A percentile compares a stretch with the other conserved stretches of the same genome.
Evolutionary conservation across 2,329 filamentous ascomycete species (phyloP).

Genomic region (Tolypocladium ovalisporum): DNA sequence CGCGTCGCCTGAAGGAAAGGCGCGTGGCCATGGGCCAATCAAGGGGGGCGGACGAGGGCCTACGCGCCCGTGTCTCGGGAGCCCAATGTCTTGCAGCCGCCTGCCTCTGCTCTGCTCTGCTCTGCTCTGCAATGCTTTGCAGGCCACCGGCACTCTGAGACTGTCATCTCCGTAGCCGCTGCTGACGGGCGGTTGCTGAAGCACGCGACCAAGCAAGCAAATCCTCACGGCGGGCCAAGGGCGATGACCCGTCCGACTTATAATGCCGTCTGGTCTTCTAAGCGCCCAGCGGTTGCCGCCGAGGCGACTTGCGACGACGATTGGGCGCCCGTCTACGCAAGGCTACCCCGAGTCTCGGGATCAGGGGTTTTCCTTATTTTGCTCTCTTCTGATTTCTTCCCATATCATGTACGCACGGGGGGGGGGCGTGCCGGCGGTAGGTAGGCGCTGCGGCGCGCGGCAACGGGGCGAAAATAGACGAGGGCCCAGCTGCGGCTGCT

Average conservation of each 20-base stretch:
- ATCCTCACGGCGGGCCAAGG: no score
- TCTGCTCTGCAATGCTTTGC: no score
- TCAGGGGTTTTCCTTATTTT: no score
- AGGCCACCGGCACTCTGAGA: no score
- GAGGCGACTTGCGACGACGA: background rate
- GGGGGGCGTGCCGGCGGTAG: no score
- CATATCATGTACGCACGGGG: no score
- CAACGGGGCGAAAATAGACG: no score
- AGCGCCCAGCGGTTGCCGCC: background rate
- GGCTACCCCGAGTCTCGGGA: background rate
- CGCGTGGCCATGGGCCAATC: background rate
- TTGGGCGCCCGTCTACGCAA: no score
- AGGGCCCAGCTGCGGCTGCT: background rate
- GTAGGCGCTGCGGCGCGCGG: background rate
- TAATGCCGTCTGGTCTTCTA: background rate
- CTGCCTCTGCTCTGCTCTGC: no score
- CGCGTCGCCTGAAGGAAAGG: background rate
- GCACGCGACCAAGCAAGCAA: no score
- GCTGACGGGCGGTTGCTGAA: background rate
- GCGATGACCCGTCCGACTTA: background rate
- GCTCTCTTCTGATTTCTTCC: no score
- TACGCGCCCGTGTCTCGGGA: background rate
- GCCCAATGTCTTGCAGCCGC: background rate
- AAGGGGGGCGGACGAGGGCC: background rate
- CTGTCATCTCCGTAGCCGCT: slow-evolving; percentile 14